Evolutionary conservation across 1,284 basidiomycete species (phyloP).

Genomic region (Trametes pubescens): DNA sequence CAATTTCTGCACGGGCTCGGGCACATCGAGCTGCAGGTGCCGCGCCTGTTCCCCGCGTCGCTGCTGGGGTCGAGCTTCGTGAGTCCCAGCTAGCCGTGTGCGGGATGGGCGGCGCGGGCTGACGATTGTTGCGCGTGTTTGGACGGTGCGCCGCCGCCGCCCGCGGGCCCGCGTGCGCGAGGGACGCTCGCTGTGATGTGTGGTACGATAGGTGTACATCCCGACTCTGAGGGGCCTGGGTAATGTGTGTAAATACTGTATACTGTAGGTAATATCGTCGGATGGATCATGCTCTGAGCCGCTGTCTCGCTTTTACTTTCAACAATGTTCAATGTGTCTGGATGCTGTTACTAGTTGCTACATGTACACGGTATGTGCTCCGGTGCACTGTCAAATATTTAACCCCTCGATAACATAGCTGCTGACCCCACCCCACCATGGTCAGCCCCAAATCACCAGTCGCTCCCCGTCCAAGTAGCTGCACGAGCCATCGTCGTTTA

Average conservation of each 20-base stretch:
- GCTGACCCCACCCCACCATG: too few relatives aligned
- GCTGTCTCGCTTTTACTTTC: not conserved
- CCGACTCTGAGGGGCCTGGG: not conserved
- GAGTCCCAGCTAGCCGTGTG: constrained; percentile 22
- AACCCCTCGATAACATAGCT: too few relatives aligned
- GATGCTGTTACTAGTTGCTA: too few relatives aligned
- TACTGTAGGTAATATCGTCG: not conserved
- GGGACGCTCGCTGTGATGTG: not conserved
- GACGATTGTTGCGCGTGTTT: not conserved
- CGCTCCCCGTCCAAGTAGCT: too few relatives aligned
- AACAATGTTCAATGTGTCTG: not conserved
- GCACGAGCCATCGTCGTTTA: too few relatives aligned
- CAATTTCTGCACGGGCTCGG: constrained; percentile 16
- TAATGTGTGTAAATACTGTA: constrained; percentile 8
- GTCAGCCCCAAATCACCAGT: too few relatives aligned
- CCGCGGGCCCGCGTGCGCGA: too few relatives aligned
- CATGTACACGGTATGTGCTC: too few relatives aligned
- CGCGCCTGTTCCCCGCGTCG: constrained; percentile 14
- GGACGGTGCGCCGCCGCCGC: too few relatives aligned
- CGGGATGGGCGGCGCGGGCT: not conserved
- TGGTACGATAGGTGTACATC: not conserved
- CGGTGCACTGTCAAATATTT: too few relatives aligned
- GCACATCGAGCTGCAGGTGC: constrained; percentile 18
- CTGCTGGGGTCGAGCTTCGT: constrained; percentile 7
- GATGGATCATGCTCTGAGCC: not conserved